phyloP scores from a whole-genome alignment of 1,139 yeast genomes.

The Debaryomyces sp. region DNA sequence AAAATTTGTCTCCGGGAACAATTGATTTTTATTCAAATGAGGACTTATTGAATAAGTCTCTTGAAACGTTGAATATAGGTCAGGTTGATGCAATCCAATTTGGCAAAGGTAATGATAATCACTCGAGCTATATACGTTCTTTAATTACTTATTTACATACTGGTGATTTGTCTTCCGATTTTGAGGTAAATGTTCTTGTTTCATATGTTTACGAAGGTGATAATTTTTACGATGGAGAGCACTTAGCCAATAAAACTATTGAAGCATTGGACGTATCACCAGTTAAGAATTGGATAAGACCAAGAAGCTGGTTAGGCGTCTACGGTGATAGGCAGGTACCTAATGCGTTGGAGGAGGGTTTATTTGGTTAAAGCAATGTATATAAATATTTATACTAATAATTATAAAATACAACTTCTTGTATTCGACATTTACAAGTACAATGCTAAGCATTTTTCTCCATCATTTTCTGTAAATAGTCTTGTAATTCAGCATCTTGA shows the following conservation, averaged over 20 bases:
- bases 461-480: constrained; percentile 10
- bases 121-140: constrained; percentile 14
- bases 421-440: background rate
- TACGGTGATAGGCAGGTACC: constrained; percentile 77
- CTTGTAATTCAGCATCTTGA: constrained; percentile 11
- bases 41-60: constrained; percentile 34
- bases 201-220: constrained; percentile 87
- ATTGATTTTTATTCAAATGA: constrained; percentile 37
- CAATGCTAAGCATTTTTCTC: constrained; percentile 2
- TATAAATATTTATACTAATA: background rate
- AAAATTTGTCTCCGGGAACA: constrained; percentile 24
- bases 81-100: constrained; percentile 11
- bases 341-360: constrained; percentile 72
- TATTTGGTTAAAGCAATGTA: constrained; percentile 53
- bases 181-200: constrained; percentile 30
- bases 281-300: constrained; percentile 45
- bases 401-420: background rate
- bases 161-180: constrained; percentile 8
- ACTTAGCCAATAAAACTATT: constrained; percentile 47
- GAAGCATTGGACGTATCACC: constrained; percentile 28
- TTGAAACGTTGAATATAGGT: constrained; percentile 31
- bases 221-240: constrained; percentile 71
- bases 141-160: constrained; percentile 9
- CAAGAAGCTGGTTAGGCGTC: constrained; percentile 82
- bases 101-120: constrained; percentile 12